These are phyloP conservation scores for Camptophora hylomeconis DNA, from an alignment of 2,329 filamentous ascomycete species.

Conservation along the genomic window DNA sequence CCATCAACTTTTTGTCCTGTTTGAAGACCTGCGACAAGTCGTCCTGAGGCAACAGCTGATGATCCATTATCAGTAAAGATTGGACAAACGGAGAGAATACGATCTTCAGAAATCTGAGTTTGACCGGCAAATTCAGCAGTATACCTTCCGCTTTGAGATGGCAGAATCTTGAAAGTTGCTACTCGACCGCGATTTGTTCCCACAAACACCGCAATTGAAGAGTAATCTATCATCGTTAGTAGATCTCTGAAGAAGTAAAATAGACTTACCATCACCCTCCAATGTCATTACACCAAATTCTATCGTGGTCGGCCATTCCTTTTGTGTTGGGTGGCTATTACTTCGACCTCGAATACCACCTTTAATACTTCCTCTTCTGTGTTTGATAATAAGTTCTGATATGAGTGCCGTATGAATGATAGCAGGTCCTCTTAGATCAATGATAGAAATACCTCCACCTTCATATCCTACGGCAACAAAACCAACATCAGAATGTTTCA, in stretches of 20 bases:
- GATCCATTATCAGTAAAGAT: constrained; percentile 67
- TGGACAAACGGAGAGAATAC: constrained; percentile 62
- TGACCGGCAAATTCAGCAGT: constrained; percentile 58
- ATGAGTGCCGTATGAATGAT: constrained; percentile 67
- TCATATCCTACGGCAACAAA: constrained; percentile 84
- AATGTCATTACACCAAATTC: constrained; percentile 91
- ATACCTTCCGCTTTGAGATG: constrained; percentile 56
- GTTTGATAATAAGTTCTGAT: constrained; percentile 60
- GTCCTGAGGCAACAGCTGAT: constrained; percentile 61
- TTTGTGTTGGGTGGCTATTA: constrained; percentile 34
- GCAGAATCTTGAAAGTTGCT: constrained; percentile 80
- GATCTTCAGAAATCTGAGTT: constrained; percentile 48
- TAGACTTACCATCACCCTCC: constrained; percentile 60
- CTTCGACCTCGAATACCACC: constrained; percentile 24
- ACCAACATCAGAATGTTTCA: constrained; percentile 81
- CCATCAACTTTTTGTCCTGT: constrained; percentile 66
- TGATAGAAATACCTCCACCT: constrained; percentile 62
- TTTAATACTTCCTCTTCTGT: constrained; percentile 62
- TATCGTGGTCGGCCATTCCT: constrained; percentile 67
- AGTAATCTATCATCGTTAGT: constrained; percentile 50
- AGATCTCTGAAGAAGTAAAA: neutral
- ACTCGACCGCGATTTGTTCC: constrained; percentile 77
- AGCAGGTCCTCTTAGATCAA: constrained; percentile 77
- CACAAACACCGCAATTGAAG: constrained; percentile 83
- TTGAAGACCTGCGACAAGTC: constrained; percentile 61